These are phyloP conservation scores for Vinca minor DNA, from an alignment of 257 asterid genomes.

Conservation along the genomic window DNA sequence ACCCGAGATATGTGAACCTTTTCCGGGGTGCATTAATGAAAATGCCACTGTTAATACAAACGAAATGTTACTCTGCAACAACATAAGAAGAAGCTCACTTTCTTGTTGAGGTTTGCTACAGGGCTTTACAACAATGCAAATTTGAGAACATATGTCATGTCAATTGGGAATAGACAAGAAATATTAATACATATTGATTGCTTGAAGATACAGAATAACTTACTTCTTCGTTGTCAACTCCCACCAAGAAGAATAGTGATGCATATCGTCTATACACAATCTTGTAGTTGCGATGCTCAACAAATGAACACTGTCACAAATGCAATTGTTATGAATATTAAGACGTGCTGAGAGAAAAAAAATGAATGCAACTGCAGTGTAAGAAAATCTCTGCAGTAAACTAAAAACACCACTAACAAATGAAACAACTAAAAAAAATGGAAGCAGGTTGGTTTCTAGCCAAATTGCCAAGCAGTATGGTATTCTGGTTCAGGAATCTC, in stretches of 20 bases:
- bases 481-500: not conserved
- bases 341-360: not conserved
- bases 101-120: not conserved
- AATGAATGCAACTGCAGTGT: slow-evolving; percentile 1
- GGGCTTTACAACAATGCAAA: not conserved
- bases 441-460: not conserved
- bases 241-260: slow-evolving; percentile 85
- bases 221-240: slow-evolving; percentile 97
- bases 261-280: slow-evolving; percentile 88
- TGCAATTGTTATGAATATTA: slow-evolving; percentile 10
- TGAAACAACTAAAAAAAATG: not conserved
- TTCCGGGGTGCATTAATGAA: not conserved
- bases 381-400: not conserved
- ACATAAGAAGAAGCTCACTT: not conserved
- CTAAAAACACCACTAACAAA: not conserved
- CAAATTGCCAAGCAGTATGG: not conserved
- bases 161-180: not conserved
- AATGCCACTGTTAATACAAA: not conserved
- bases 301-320: slow-evolving; percentile 78
- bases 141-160: not conserved
- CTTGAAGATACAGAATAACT: slow-evolving; percentile 24
- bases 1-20: too few relatives aligned
- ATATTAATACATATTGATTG: slow-evolving; percentile 1
- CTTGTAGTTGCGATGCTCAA: slow-evolving; percentile 95
- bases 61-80: not conserved